phyloP scores from a whole-genome alignment of 1,284 basidiomycete species.

The Apiotrichum sp. region DNA sequence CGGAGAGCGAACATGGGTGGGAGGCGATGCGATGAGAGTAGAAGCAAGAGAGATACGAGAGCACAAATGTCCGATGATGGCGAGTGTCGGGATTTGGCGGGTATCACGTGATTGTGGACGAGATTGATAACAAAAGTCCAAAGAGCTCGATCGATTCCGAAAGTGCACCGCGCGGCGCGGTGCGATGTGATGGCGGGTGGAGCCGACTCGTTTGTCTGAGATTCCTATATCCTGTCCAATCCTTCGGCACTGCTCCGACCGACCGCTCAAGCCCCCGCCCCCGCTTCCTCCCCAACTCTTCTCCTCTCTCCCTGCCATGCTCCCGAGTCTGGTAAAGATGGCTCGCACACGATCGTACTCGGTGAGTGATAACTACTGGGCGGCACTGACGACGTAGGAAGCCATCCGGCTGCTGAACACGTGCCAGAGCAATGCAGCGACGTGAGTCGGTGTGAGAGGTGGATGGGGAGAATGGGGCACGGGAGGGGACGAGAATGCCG shows the following conservation, averaged over 20 bases:
- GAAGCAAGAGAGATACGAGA: too few relatives aligned
- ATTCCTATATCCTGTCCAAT: too few relatives aligned
- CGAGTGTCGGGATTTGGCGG: too few relatives aligned
- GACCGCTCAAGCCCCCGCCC: too few relatives aligned
- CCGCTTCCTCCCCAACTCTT: not conserved
- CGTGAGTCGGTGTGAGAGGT: conserved; percentile 33
- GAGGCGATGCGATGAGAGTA: too few relatives aligned
- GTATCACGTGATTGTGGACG: too few relatives aligned
- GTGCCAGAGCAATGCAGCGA: conserved; percentile 89
- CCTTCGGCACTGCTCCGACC: too few relatives aligned
- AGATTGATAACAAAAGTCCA: too few relatives aligned
- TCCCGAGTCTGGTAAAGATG: conserved; percentile 29
- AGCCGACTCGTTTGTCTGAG: too few relatives aligned
- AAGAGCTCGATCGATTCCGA: not conserved
- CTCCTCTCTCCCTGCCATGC: conserved; percentile 13
- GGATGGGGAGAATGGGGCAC: not conserved
- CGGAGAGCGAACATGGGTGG: not conserved
- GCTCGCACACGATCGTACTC: conserved; percentile 26
- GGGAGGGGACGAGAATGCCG: not conserved
- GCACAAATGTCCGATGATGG: too few relatives aligned
- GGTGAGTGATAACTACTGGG: conserved; percentile 10
- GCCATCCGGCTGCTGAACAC: conserved; percentile 85
- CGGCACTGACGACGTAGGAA: conserved; percentile 46
- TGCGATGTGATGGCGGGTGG: not conserved
- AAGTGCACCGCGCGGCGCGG: not conserved